Base-by-base conservation (phyloP, 2,329 filamentous ascomycete genomes). In the Trichophyton rubrum region DNA sequence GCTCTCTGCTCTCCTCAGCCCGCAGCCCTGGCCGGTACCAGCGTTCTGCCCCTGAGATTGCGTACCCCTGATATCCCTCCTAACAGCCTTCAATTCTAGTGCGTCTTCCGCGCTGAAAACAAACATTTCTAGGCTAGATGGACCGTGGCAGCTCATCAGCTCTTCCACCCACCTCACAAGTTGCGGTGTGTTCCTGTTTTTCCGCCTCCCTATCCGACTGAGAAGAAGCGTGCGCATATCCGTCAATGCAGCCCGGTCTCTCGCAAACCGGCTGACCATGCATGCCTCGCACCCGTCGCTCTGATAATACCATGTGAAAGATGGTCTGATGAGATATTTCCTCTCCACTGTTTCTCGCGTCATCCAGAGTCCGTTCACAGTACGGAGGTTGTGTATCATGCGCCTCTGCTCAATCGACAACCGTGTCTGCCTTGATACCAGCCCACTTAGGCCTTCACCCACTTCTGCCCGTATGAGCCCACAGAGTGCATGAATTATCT, bases 271-370 rank as follows among this genome's bases (percentile, higher is more conserved):
- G 5, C 69, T 65, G 8, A 76, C 47, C 56, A 75, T 73, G 53
- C 74, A 77, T 0, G 70, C 74, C 30, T 71, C 64, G 61, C 74
- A 77, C 7, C 62, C 57, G 56, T 73, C 70, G 20, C 59, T 61
- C 62, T 75, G 72, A 47, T 69, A 70, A 6, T 33, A 58, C 64
- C 66, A 66, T 11, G 66, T 64, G 60, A 56, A 60, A 35, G 35
- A 62, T 15, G 57, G 64, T 5, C 30, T 40, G 9, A 38, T 49
- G 40, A 6, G 59, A 24, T 60, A 60, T 20, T 33, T 33, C 11
- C 13, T 61, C 53, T 38, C 38, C 47, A 63, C 62, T n/a, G 57
- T 41, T 7, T 58, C 11, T 6, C 62, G 63, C 7, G 60, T 58
- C 38, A 68, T 65, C 73, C 73, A 75, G 63, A 75, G 67, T 0